phyloP scores from a whole-genome alignment of 768 basidiomycete genomes.

The Solioccasus polychromus region DNA sequence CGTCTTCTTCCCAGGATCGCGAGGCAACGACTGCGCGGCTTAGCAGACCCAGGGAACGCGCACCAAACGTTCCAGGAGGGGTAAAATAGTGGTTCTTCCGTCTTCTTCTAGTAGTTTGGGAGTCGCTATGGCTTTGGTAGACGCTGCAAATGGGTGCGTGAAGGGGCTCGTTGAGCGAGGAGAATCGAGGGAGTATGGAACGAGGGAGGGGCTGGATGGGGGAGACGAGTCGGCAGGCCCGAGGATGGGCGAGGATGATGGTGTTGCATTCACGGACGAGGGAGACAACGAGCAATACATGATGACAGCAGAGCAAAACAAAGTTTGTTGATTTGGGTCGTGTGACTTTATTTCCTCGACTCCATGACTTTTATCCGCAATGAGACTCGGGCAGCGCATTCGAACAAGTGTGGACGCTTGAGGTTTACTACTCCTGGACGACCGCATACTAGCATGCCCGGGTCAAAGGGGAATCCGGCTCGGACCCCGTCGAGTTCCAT shows the following conservation, averaged over 20 bases:
- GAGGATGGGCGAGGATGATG: constrained; percentile 47
- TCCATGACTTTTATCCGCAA: too few relatives aligned
- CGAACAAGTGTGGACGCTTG: too few relatives aligned
- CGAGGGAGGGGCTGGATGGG: constrained; percentile 31
- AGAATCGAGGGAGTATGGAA: constrained; percentile 29
- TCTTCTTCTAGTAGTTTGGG: constrained; percentile 44
- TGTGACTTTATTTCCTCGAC: too few relatives aligned
- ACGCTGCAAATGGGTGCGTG: constrained; percentile 57
- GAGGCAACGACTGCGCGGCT: constrained; percentile 8
- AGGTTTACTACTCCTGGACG: too few relatives aligned
- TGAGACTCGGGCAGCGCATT: too few relatives aligned
- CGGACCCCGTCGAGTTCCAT: too few relatives aligned
- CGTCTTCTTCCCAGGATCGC: constrained; percentile 27
- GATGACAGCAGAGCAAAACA: constrained; percentile 5
- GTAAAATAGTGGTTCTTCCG: constrained; percentile 18
- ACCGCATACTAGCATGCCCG: too few relatives aligned
- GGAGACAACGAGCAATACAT: constrained; percentile 1
- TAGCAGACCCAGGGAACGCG: constrained; percentile 11
- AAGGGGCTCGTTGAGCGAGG: constrained; percentile 17
- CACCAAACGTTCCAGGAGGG: constrained; percentile 19
- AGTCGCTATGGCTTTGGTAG: constrained; percentile 45
- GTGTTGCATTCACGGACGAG: constrained; percentile 37
- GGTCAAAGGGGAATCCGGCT: too few relatives aligned
- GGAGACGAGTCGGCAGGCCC: constrained; percentile 39
- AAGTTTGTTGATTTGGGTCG: constrained; percentile 2